A percentile compares a stretch with the other conserved stretches of the same genome.
These are phyloP conservation scores for Candida sp. DNA, from an alignment of 1,139 yeast genomes.

Conservation along the genomic window DNA sequence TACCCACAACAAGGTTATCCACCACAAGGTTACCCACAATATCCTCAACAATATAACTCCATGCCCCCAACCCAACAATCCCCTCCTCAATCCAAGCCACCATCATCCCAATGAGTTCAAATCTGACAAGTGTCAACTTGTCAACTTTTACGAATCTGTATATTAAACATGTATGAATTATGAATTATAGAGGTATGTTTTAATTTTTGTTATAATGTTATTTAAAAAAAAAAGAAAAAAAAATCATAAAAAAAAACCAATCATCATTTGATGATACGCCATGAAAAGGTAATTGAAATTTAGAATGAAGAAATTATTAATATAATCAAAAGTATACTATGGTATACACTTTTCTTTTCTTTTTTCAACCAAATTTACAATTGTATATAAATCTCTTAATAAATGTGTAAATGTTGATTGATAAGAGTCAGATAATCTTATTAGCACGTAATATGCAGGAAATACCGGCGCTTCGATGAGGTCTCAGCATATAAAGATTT, in stretches of 20 bases:
- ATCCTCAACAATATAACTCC: slow-evolving; percentile 12
- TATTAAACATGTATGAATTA: slow-evolving; percentile 2
- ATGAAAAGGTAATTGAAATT: background rate
- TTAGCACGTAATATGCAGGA: background rate
- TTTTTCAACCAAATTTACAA: background rate
- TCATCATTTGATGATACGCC: slow-evolving; percentile 1
- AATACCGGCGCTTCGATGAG: background rate
- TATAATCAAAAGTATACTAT: background rate
- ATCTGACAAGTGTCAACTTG: background rate
- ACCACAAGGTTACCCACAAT: slow-evolving; percentile 16
- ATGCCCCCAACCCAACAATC: slow-evolving; percentile 15
- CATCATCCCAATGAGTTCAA: slow-evolving; percentile 9
- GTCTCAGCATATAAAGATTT: background rate
- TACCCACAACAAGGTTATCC: slow-evolving; percentile 10
- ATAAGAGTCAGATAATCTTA: too few relatives aligned
- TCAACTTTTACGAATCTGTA: slow-evolving; percentile 1
- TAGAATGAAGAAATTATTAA: background rate
- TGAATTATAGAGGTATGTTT: slow-evolving; percentile 3
- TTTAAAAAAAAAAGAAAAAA: slow-evolving; percentile 6
- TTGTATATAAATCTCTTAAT: background rate
- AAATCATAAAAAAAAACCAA: slow-evolving; percentile 6
- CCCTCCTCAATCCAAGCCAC: slow-evolving; percentile 14
- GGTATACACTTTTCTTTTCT: too few relatives aligned
- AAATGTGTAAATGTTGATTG: background rate
- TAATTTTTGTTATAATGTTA: background rate